These are phyloP conservation scores for Tulasnella sp. DNA, from an alignment of 768 basidiomycete species.

Conservation along the genomic window DNA sequence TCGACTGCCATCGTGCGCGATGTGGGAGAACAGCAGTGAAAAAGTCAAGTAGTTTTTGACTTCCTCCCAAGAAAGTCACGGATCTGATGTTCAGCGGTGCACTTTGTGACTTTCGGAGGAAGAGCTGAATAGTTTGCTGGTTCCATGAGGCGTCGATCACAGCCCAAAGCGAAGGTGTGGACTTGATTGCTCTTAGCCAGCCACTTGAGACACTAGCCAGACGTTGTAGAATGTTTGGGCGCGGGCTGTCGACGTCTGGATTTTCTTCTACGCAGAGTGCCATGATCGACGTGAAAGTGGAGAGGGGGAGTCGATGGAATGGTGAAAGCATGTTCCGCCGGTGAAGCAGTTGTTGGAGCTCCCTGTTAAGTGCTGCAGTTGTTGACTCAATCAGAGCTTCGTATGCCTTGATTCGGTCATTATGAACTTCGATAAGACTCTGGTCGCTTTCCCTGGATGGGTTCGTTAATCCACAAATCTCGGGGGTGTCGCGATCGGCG, in stretches of 20 bases:
- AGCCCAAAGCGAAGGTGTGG: background rate
- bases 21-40: background rate
- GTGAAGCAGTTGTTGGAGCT: background rate
- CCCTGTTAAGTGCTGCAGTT: background rate
- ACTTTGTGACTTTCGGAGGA: background rate
- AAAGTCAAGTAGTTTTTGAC: background rate
- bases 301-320: background rate
- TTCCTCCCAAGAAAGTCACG: background rate
- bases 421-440: background rate
- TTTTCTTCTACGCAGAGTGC: background rate
- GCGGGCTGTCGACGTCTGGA: background rate
- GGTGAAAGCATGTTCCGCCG: background rate
- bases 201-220: background rate
- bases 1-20: background rate
- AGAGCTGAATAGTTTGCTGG: background rate
- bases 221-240: background rate
- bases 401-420: background rate
- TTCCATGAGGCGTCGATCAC: background rate
- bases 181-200: background rate
- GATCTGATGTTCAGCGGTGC: background rate
- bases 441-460: background rate
- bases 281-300: background rate
- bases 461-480: background rate
- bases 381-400: background rate
- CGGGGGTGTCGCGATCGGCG: background rate